Conservation (phyloP, 2,329 filamentous ascomycete genomes). For the Colletotrichum theobromicola region DNA sequence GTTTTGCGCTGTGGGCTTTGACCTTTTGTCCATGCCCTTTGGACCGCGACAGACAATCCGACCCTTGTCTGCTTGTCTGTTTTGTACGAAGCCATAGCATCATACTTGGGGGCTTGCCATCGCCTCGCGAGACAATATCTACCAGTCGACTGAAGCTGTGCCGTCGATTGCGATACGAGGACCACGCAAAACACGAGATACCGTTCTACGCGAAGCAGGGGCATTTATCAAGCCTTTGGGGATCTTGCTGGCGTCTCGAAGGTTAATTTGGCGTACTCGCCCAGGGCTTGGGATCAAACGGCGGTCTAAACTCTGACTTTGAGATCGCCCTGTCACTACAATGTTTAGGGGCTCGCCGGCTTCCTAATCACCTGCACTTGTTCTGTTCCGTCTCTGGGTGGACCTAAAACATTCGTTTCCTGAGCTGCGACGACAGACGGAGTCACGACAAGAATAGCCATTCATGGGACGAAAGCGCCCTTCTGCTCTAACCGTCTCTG, state of each 20-base stretch:
- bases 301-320: slow-evolving; percentile 12
- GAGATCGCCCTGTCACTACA: not conserved
- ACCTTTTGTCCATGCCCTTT: not conserved
- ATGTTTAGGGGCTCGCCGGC: slow-evolving; percentile 12
- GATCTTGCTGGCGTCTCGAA: slow-evolving; percentile 13
- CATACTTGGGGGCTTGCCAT: not conserved
- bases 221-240: not conserved
- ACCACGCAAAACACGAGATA: not conserved
- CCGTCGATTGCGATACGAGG: not conserved
- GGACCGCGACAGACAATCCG: not conserved
- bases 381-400: not conserved
- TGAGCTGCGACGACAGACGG: not conserved
- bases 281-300: slow-evolving; percentile 17
- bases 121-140: not conserved
- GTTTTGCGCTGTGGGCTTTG: not conserved
- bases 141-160: not conserved
- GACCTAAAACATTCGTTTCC: not conserved
- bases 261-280: not conserved
- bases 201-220: not conserved
- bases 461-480: slow-evolving; percentile 8
- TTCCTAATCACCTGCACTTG: not conserved
- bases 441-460: slow-evolving; percentile 12
- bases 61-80: not conserved
- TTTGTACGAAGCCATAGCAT: not conserved
- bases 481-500: not conserved